Evolutionary conservation across 2,329 filamentous ascomycete species (phyloP).

Genomic region (Gnomoniopsis smithogilvyi): DNA sequence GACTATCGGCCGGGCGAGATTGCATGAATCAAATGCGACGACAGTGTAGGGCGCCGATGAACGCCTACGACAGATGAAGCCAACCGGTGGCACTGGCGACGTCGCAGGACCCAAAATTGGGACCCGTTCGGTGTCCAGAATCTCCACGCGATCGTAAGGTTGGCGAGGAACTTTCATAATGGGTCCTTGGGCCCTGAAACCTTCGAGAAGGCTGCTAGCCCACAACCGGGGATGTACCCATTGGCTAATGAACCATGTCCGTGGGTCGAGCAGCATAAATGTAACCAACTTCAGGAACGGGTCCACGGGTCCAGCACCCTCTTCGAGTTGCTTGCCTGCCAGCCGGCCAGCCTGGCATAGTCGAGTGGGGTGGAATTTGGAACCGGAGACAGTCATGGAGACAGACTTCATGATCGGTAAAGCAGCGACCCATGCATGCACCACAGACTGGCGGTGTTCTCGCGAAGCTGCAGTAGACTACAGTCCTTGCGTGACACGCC

Average conservation of each 20-base stretch:
- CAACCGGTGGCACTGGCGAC: conserved; percentile 16
- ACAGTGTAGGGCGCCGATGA: conserved; percentile 4
- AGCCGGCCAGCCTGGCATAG: background rate
- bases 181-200: conserved; percentile 17
- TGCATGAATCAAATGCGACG: conserved; percentile 15
- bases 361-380: background rate
- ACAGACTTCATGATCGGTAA: background rate
- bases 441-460: conserved; percentile 7
- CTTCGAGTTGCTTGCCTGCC: background rate
- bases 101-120: conserved; percentile 14
- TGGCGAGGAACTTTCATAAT: conserved; percentile 12
- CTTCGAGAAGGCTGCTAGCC: conserved; percentile 19
- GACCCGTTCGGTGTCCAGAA: conserved; percentile 10
- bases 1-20: conserved; percentile 9
- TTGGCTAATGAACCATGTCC: conserved; percentile 12
- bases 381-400: background rate
- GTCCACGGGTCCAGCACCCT: conserved; percentile 10
- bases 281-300: conserved; percentile 1
- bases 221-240: conserved; percentile 19
- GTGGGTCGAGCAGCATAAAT: conserved; percentile 3
- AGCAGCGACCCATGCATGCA: background rate
- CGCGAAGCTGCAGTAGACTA: background rate
- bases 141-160: conserved; percentile 7
- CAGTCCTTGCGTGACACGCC: conserved; percentile 1
- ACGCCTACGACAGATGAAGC: conserved; percentile 16